Base-by-base conservation (phyloP, 2,329 filamentous ascomycete species). In the Aspergillus transmontanensis region DNA sequence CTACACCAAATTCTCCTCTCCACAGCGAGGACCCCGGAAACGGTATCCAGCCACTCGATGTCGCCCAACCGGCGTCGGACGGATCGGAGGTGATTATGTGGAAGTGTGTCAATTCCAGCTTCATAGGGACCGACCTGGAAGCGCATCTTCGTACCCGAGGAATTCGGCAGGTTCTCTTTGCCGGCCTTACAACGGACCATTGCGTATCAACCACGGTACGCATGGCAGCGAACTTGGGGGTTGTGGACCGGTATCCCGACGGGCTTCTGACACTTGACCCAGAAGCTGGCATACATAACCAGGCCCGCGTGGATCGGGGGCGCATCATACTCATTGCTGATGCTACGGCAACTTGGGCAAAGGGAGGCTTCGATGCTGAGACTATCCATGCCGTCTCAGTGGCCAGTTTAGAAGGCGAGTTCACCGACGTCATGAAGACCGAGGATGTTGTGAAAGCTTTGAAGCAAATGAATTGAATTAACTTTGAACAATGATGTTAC, bases 151-250 rank as follows among this genome's bases (percentile, higher is more conserved):
- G 75, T 6, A 63, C 65, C 2, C 72, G 72, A 16, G 71, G 67
- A 0, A 71, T 82, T 19, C 62, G 75, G 11, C 79, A 81, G 62
- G 71, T 83, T 0, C 62, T 83, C 21, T 68, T 83, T 32, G 72
- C 72, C 2, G 82, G 82, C 0, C 63, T 84, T 61, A 82, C 79
- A 4, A 83, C 82, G 41, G 82, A 84, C 69, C 82, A 84, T 64
- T 84, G 82, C 59, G 81, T 84, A 16, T 82, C 78, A 61, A 84
- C 82, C 4, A 80, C 79, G 2, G 76, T 78, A 28, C 77, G 82
- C 9, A 82, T 83, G 80, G 82, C 82, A 1, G 78, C 73, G 21
- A 84, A 84, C 64, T 59, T 84, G 48, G 75, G 76, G 6, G 78
- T 84, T 19, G 76, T 79, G 46, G 76, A 80, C 64, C 64, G 68